Evolutionary conservation across 495 filamentous ascomycete species (phyloP).

Genomic region (Daldinia caldariorum): DNA sequence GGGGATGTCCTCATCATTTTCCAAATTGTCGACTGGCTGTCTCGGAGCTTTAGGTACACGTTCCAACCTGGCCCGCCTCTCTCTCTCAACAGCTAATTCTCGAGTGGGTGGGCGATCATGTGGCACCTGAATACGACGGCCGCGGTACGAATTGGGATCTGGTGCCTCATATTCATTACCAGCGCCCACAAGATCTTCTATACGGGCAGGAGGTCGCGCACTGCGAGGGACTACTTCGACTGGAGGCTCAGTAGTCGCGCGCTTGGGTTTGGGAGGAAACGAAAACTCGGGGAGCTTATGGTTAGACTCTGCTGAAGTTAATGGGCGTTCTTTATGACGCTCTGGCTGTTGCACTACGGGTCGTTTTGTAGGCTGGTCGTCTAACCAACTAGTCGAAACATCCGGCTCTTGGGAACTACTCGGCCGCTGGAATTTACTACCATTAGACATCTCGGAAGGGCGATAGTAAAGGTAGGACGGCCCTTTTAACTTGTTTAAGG

Average conservation of each 20-base stretch:
- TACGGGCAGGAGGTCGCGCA: conserved; percentile 27
- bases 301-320: conserved; percentile 12
- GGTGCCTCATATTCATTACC: conserved; percentile 19
- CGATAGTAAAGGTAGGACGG: conserved; percentile 47
- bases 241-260: conserved; percentile 26
- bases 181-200: conserved; percentile 26
- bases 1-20: conserved; percentile 11
- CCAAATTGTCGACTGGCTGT: conserved; percentile 15
- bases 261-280: conserved; percentile 31
- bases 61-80: conserved; percentile 37
- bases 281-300: conserved; percentile 38
- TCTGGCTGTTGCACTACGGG: conserved; percentile 15
- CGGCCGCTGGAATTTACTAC: conserved; percentile 18
- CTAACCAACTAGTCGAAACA: conserved; percentile 18
- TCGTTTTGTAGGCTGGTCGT: conserved; percentile 14
- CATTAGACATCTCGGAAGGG: conserved; percentile 26
- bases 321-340: conserved; percentile 17
- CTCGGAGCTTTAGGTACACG: conserved; percentile 21
- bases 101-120: conserved; percentile 9
- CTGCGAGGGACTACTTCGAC: conserved; percentile 29
- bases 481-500: conserved; percentile 44
- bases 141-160: conserved; percentile 26
- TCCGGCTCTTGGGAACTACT: conserved; percentile 32
- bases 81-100: conserved; percentile 35
- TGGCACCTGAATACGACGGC: conserved; percentile 31